Percentiles rank a stretch among this genome's conserved stretches.
Conservation (phyloP, 2,329 filamentous ascomycete species). For the Neopestalotiopsis clavispora region DNA sequence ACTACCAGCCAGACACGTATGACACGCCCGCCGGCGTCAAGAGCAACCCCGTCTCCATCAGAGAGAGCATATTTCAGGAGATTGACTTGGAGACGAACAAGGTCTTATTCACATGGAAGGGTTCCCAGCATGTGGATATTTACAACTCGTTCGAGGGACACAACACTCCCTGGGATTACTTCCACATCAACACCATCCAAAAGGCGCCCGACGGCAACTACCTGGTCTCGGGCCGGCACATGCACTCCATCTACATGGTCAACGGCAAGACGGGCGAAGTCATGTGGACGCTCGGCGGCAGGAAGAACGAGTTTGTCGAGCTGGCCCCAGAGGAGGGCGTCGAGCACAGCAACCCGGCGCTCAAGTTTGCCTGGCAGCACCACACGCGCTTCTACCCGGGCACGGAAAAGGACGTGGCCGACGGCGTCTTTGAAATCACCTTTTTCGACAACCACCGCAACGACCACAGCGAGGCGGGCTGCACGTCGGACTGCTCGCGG, state of each 20-base stretch:
- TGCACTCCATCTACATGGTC: slow-evolving; percentile 21
- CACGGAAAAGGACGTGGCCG: neutral
- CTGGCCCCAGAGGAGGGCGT: slow-evolving; percentile 13
- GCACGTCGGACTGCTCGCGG: slow-evolving; percentile 21
- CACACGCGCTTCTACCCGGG: slow-evolving; percentile 20
- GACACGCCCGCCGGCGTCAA: neutral
- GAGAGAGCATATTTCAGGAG: slow-evolving; percentile 22
- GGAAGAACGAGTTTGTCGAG: slow-evolving; percentile 23
- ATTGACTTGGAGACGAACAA: slow-evolving; percentile 21
- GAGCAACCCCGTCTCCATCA: slow-evolving; percentile 8
- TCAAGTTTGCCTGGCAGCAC: slow-evolving; percentile 24
- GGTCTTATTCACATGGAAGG: slow-evolving; percentile 20
- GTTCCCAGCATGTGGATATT: slow-evolving; percentile 19
- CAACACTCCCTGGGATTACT: slow-evolving; percentile 18
- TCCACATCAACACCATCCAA: slow-evolving; percentile 21
- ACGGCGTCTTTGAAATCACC: slow-evolving; percentile 20
- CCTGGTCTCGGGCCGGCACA: slow-evolving; percentile 22
- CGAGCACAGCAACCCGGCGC: slow-evolving; percentile 16
- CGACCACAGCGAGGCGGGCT: slow-evolving; percentile 14
- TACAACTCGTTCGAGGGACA: slow-evolving; percentile 14
- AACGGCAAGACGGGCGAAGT: slow-evolving; percentile 20
- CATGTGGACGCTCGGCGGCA: slow-evolving; percentile 23
- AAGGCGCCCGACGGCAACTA: slow-evolving; percentile 22
- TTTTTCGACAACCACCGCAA: slow-evolving; percentile 24
- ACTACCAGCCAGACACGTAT: slow-evolving; percentile 14